Evolutionary conservation across 2,329 filamentous ascomycete genomes (phyloP).

Genomic region (Arthroderma sp.): DNA sequence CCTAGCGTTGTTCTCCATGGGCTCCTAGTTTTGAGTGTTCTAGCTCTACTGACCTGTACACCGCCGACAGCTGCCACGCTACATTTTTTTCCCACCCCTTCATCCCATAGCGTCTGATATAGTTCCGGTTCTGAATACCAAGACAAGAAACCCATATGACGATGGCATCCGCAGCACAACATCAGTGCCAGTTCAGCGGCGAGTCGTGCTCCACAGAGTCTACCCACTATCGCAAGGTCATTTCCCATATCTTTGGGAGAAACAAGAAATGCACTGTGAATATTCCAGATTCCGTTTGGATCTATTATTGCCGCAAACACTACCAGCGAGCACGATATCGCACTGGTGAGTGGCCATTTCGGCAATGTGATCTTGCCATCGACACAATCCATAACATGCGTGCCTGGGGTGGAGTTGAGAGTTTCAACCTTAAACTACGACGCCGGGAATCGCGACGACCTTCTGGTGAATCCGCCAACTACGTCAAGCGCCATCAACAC

Average conservation of each 20-base stretch:
- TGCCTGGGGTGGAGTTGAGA: constrained; percentile 46
- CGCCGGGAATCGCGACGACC: constrained; percentile 41
- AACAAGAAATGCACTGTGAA: constrained; percentile 65
- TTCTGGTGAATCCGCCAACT: background rate
- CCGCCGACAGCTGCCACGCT: too few species aligned
- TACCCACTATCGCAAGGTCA: constrained; percentile 54
- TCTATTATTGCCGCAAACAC: constrained; percentile 67
- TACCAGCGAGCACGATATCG: constrained; percentile 66
- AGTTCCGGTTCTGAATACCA: too few species aligned
- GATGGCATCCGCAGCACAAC: background rate
- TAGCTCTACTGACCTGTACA: too few species aligned
- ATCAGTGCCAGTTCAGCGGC: constrained; percentile 12
- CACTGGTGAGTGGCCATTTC: constrained; percentile 43
- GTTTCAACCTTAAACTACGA: constrained; percentile 50
- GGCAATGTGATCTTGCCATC: constrained; percentile 52
- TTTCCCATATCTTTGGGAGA: constrained; percentile 69
- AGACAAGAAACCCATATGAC: background rate
- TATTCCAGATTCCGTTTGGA: constrained; percentile 59
- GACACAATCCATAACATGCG: constrained; percentile 51
- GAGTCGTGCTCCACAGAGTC: constrained; percentile 15
- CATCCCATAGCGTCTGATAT: too few species aligned
- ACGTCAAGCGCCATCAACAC: too few species aligned
- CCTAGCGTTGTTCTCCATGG: too few species aligned
- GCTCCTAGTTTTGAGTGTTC: too few species aligned
- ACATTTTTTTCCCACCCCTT: too few species aligned